Evolutionary conservation across 331 rosid species (phyloP).

Genomic region (Quercus lobata): DNA sequence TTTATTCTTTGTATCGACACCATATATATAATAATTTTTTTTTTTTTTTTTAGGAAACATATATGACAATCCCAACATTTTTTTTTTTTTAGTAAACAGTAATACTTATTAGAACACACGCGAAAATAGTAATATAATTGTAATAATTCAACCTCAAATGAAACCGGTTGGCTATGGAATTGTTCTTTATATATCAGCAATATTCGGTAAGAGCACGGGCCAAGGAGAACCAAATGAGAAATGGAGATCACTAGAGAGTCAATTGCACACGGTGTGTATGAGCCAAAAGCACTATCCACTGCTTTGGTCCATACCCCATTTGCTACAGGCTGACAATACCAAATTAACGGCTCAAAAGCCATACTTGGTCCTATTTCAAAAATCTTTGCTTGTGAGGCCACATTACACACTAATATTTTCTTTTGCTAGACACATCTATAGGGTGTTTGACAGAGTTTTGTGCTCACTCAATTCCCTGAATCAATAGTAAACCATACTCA

Average conservation of each 20-base stretch:
- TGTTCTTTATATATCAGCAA: constrained; percentile 47
- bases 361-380: constrained; percentile 24
- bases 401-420: neutral
- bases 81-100: too few species aligned
- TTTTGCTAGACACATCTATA: neutral
- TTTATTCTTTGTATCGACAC: too few species aligned
- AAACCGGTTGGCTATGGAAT: constrained; percentile 53
- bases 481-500: neutral
- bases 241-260: constrained; percentile 57
- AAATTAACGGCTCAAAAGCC: constrained; percentile 55
- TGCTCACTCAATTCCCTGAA: constrained; percentile 8
- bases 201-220: constrained; percentile 55
- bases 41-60: too few species aligned
- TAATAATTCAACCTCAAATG: constrained; percentile 55
- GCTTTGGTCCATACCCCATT: constrained; percentile 48
- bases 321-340: constrained; percentile 74
- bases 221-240: constrained; percentile 64
- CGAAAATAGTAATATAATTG: constrained; percentile 19
- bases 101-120: too few species aligned
- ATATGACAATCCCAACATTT: too few species aligned
- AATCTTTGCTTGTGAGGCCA: constrained; percentile 9
- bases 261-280: constrained; percentile 82
- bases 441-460: neutral
- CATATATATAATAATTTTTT: too few species aligned
- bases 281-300: constrained; percentile 65